phyloP scores from a whole-genome alignment of 2,329 filamentous ascomycete species.

The Fusarium luffae region DNA sequence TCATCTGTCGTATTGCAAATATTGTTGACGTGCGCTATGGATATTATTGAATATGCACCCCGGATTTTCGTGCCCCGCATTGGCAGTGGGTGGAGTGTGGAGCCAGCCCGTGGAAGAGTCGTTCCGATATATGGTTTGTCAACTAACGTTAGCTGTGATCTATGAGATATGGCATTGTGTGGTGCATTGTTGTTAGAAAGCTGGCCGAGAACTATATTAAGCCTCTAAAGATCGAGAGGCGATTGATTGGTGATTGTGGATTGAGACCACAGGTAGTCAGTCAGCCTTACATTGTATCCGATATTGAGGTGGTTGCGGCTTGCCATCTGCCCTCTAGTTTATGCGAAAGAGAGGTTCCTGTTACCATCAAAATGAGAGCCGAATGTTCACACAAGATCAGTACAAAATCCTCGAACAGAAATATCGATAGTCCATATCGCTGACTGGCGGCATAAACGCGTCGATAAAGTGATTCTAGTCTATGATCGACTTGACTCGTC shows the following conservation, averaged over 20 bases:
- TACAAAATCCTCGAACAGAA: neutral
- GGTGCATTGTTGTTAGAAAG: neutral
- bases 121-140: neutral
- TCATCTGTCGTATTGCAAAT: neutral
- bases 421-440: neutral
- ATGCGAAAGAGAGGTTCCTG: neutral
- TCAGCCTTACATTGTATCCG: neutral
- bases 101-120: neutral
- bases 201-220: neutral
- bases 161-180: neutral
- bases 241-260: neutral
- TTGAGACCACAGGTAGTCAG: neutral
- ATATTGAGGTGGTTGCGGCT: neutral
- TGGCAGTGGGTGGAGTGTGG: constrained; percentile 31
- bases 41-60: constrained; percentile 37
- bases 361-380: neutral
- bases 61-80: constrained; percentile 43
- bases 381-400: neutral
- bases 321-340: neutral
- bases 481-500: neutral
- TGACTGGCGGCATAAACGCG: no score
- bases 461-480: neutral
- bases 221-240: neutral
- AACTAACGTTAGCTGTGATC: neutral
- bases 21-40: neutral